A percentile compares a stretch with the other conserved stretches of the same genome.
phyloP scores from a whole-genome alignment of 2,329 filamentous ascomycete genomes.

The Dothiorella sarmentorum region DNA sequence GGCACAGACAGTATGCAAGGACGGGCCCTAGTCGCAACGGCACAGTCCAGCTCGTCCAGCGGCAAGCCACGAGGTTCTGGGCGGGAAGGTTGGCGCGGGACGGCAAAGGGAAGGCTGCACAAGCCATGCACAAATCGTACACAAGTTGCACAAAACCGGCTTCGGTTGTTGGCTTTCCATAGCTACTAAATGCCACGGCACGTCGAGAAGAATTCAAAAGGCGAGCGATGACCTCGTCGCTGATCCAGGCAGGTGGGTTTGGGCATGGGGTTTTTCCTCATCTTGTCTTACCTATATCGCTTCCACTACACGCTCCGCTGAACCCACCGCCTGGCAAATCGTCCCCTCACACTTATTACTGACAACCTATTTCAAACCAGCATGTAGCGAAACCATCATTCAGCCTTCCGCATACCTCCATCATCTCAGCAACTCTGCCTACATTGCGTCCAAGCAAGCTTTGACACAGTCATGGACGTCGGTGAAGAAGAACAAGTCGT shows the following conservation, averaged over 20 bases:
- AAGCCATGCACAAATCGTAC: not conserved
- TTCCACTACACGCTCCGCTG: no score
- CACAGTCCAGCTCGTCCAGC: not conserved
- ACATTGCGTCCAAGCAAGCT: not conserved
- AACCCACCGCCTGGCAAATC: no score
- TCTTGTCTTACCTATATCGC: no score
- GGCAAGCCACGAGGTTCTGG: not conserved
- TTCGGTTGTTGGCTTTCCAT: not conserved
- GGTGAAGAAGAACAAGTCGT: not conserved
- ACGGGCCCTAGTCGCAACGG: not conserved
- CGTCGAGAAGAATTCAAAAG: not conserved
- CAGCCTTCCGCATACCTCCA: not conserved
- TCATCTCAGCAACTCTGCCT: not conserved
- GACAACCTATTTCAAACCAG: no score
- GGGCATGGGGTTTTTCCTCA: no score
- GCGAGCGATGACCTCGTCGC: not conserved
- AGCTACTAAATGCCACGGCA: not conserved
- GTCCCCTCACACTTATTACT: no score
- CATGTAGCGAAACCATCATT: no score
- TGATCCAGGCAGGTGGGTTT: no score
- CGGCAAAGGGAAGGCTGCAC: not conserved
- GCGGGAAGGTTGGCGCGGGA: not conserved
- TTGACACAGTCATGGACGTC: not conserved
- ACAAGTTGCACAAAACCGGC: not conserved
- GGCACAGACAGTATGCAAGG: not conserved